Conservation (phyloP, 139 green algal species). For the Coelastrella sp. region DNA sequence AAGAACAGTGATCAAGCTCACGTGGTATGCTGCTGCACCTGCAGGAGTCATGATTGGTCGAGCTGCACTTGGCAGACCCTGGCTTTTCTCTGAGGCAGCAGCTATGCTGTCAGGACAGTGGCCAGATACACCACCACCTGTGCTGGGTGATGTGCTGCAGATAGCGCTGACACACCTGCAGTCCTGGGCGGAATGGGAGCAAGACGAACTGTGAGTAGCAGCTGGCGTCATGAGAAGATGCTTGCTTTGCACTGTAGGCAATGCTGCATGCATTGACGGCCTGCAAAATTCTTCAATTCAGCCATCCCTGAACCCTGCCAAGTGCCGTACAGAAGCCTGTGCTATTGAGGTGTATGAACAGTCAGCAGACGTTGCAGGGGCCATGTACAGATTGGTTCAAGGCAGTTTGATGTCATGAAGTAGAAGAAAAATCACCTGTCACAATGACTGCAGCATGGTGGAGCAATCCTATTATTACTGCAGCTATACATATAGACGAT, state of each 20-base stretch:
- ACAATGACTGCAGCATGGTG: not conserved
- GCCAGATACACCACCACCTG: not conserved
- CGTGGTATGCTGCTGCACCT: not conserved
- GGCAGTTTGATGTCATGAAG: no score
- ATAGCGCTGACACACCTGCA: conserved; percentile 23
- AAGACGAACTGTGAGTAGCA: conserved; percentile 28
- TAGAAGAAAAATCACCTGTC: no score
- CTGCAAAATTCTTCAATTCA: not conserved
- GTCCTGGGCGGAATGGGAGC: conserved; percentile 44
- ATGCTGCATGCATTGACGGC: not conserved
- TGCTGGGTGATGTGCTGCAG: conserved; percentile 37
- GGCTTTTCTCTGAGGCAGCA: conserved; percentile 51
- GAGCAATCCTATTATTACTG: not conserved
- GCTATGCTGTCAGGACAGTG: conserved; percentile 12
- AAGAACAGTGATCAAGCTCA: no score
- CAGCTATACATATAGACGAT: not conserved
- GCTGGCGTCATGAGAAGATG: not conserved
- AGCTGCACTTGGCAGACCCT: conserved; percentile 57
- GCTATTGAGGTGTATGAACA: no score
- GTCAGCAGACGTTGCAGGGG: no score
- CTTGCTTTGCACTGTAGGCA: not conserved
- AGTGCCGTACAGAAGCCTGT: not conserved
- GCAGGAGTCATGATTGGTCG: conserved; percentile 55
- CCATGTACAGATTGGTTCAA: no score
- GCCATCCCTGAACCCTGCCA: not conserved